Evolutionary conservation across 768 basidiomycete species (phyloP).

Genomic region (Gloeophyllum trabeum): DNA sequence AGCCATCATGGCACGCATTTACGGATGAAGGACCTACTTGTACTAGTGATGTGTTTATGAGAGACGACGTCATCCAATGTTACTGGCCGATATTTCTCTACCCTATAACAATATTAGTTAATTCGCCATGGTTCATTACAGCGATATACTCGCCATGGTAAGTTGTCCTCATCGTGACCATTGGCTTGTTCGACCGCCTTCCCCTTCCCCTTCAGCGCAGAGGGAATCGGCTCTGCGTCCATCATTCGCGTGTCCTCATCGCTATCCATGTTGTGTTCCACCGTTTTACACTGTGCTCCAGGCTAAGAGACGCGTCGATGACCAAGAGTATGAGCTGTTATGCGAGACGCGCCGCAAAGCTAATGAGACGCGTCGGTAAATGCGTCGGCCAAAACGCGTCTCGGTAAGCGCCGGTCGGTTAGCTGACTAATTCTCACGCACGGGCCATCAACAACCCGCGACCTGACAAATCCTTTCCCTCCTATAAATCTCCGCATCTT

Average conservation of each 20-base stretch:
- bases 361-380: constrained; percentile 7
- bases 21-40: constrained; percentile 83
- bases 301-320: too few species aligned
- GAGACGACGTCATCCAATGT: constrained; percentile 92
- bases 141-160: constrained; percentile 73
- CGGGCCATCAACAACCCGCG: constrained; percentile 28
- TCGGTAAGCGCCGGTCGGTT: constrained; percentile 4
- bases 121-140: too few species aligned
- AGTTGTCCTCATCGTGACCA: constrained; percentile 44
- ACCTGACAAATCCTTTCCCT: constrained; percentile 15
- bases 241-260: constrained; percentile 45
- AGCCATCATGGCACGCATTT: constrained; percentile 1
- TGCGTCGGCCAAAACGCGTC: constrained; percentile 10
- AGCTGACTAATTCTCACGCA: constrained; percentile 21
- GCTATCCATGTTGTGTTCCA: constrained; percentile 55
- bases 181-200: constrained; percentile 37
- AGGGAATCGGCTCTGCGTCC: constrained; percentile 28
- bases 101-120: constrained; percentile 45
- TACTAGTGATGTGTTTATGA: constrained; percentile 89
- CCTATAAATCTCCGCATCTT: constrained; percentile 6
- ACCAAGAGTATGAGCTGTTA: too few species aligned
- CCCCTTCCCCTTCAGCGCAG: constrained; percentile 56
- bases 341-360: too few species aligned
- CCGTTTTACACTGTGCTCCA: too few species aligned
- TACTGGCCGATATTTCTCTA: constrained; percentile 94